A percentile compares a stretch with the other conserved stretches of the same genome.
phyloP scores from a whole-genome alignment of 169 alveolate species.

The Amoebophrya sp. region DNA sequence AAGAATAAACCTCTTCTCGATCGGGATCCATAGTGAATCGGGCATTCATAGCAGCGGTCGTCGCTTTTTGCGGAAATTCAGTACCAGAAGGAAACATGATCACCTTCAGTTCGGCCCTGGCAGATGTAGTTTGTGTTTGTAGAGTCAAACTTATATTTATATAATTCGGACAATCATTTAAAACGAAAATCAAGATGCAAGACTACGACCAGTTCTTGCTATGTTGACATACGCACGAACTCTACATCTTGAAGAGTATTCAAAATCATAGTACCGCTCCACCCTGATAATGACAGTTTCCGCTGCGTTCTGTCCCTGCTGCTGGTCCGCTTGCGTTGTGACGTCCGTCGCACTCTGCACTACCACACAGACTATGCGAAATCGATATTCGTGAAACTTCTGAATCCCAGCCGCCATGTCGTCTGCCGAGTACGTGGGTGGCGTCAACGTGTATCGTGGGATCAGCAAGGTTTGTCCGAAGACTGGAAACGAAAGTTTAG shows the following conservation, averaged over 20 bases:
- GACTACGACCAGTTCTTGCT: too few relatives aligned
- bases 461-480: neutral
- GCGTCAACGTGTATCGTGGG: neutral
- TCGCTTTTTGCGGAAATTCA: conserved; percentile 3
- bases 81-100: neutral
- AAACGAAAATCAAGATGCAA: too few relatives aligned
- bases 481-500: neutral
- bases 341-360: conserved; percentile 17
- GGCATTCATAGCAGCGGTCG: neutral
- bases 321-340: neutral
- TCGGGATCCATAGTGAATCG: conserved; percentile 18
- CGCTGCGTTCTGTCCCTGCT: conserved; percentile 23
- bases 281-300: neutral
- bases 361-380: conserved; percentile 10
- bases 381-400: neutral
- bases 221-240: too few relatives aligned
- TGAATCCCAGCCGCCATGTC: neutral
- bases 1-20: neutral
- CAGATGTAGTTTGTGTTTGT: too few relatives aligned
- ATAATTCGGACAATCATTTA: too few relatives aligned
- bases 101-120: neutral
- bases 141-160: too few relatives aligned
- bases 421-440: neutral
- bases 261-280: too few relatives aligned
- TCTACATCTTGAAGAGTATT: too few relatives aligned